Evolutionary conservation across 148 eudicot genomes (phyloP), one percentile per base, ranked within the genome.

Genomic region (Amaranthus cruentus): DNA sequence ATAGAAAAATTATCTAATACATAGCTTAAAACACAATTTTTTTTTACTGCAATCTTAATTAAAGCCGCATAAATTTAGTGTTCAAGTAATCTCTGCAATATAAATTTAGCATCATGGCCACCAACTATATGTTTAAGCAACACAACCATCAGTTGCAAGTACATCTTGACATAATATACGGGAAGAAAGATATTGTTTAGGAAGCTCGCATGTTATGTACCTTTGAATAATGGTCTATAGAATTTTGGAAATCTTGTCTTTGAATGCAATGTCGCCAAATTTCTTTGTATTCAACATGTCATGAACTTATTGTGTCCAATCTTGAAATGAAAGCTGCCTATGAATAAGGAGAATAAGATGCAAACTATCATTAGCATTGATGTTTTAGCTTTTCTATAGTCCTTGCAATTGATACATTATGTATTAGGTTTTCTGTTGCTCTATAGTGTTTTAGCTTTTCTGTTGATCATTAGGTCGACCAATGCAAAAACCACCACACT

Each of bases 281-380:
- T 89, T 94, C 85, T 91, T 93, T 13, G 96, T 91, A 73, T 91
- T 91, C 73, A 91, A 61, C 96, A 94, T 91, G 73, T 94, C 98
- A 80, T 94, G 98, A 73, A 94, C 98, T 94, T 94, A 97, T 58
- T 94, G 98, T 46, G 98, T 94, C 98, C 98, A 94, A 78, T 94
- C 98, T 91, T 94, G 98, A 82, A 94, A 94, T 10, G 98, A 94
- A 55, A 94, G 91, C 97, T 94, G 73, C 77, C 75, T 18, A 47
- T 18, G 66, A 60, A 58, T 18, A 18, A 18, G 18, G 18, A 18
- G 18, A 18, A 18, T 18, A 18, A 18, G 18, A 18, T 18, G 18
- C 18, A 18, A 18, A 18, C 18, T 18, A 18, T 18, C 18, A 18
- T 18, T 18, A 18, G 18, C 18, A 18, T 18, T 18, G 18, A 18